These are phyloP conservation scores for Plasmopara muralis DNA, from an alignment of 352 stramenopile species.

Conservation along the genomic window DNA sequence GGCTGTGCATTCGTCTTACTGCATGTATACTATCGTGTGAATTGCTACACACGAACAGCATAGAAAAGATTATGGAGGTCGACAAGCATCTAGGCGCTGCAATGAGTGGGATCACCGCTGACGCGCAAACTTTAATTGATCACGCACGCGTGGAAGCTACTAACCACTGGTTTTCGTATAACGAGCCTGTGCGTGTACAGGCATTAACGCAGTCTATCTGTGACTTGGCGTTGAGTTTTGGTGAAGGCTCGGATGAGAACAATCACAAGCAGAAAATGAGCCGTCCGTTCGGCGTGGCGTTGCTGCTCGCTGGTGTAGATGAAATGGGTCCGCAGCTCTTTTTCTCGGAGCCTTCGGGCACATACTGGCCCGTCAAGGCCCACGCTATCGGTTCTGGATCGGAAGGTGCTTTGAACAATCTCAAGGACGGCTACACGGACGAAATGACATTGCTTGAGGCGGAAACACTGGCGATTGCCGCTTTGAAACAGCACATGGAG, in stretches of 20 bases:
- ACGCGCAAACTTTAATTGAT: conserved; percentile 98
- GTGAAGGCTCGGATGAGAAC: conserved; percentile 88
- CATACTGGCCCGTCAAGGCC: conserved; percentile 97
- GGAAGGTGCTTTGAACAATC: conserved; percentile 96
- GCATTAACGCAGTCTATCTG: conserved; percentile 97
- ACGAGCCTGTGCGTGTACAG: conserved; percentile 97
- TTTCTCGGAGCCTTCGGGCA: conserved; percentile 97
- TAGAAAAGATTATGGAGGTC: conserved; percentile 99
- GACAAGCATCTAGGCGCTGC: conserved; percentile 96
- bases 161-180: conserved; percentile 98
- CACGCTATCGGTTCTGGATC: conserved; percentile 97
- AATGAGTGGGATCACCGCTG: conserved; percentile 98
- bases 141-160: conserved; percentile 98
- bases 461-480: conserved; percentile 93
- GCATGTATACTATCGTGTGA: background rate
- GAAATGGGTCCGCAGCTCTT: conserved; percentile 92
- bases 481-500: conserved; percentile 99
- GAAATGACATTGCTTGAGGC: conserved; percentile 95
- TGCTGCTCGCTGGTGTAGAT: conserved; percentile 96
- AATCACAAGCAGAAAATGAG: conserved; percentile 97
- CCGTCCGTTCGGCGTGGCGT: conserved; percentile 97
- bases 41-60: conserved; percentile 47
- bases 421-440: conserved; percentile 97
- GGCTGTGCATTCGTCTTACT: conserved; percentile 1
- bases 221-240: conserved; percentile 97